phyloP scores from a whole-genome alignment of 345 rosid genomes.

The Eucalyptus shirleyi region DNA sequence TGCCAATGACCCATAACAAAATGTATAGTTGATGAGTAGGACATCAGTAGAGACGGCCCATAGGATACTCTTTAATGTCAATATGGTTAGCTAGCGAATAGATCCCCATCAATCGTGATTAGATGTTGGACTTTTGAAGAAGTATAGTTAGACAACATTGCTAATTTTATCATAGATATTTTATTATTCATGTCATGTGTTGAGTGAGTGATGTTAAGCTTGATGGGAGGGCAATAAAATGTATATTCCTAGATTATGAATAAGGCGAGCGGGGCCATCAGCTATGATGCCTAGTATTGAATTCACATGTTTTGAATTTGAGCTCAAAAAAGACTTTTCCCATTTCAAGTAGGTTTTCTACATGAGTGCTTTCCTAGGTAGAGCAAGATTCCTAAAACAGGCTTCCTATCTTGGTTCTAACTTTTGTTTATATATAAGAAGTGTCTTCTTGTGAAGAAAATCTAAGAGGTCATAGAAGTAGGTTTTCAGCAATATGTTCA shows the following conservation, averaged over 20 bases:
- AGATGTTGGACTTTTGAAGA: background rate
- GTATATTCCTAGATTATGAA: background rate
- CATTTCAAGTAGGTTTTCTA: background rate
- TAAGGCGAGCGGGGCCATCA: background rate
- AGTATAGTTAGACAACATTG: background rate
- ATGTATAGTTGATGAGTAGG: background rate
- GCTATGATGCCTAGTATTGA: background rate
- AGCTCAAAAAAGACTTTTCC: background rate
- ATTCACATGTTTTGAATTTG: background rate
- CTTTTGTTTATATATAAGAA: background rate
- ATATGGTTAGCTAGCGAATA: background rate
- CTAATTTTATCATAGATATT: background rate
- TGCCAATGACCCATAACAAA: background rate
- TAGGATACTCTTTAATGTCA: background rate
- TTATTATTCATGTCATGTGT: background rate
- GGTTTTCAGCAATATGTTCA: background rate
- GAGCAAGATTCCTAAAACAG: background rate
- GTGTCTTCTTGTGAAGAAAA: background rate
- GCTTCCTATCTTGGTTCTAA: background rate
- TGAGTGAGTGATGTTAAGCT: background rate
- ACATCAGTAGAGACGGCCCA: background rate
- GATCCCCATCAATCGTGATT: background rate
- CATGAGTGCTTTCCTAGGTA: background rate
- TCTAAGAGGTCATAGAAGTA: background rate
- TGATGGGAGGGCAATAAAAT: background rate